Base-by-base conservation (phyloP, 257 asterid genomes). In the Datura wrightii region DNA sequence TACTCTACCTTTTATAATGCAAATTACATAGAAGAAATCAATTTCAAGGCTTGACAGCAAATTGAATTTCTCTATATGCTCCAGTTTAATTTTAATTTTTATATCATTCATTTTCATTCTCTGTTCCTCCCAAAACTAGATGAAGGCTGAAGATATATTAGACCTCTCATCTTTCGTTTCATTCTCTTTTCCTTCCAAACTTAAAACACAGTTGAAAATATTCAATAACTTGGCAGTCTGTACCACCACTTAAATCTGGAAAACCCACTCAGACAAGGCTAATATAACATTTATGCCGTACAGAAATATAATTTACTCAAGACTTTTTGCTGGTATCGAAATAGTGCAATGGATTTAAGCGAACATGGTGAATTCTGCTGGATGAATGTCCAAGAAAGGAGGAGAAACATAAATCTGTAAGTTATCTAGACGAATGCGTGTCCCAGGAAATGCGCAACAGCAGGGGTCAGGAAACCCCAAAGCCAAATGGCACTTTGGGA, bases 261-360 rank as follows among this genome's bases (percentile, higher is more conserved):
- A 5, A 71, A 42, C 9, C 5, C 79, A 71, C 39, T 46, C 55
- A 71, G 55, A n/a, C 39, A n/a, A n/a, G 79, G 1, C 2, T 42
- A 37, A 67, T 67, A 39, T 50, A 37, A 39, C 78, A 6, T 2
- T 39, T 39, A 41, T 39, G 8, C 78, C 7, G 3, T 16, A 8
- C 53, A 69, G 78, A 69, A 15, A 39, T 69, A 69, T 9, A 69
- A 67, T 67, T 42, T 4, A 7, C 52, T 69, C 15, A 0, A 0
- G 16, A 69, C 79, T 16, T 69, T 69, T 69, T 8, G 34, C 36
- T 69, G 54, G 3, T 69, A 16, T 18, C 1, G 5, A 41, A 41
- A 41, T 69, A n/a, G 80, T 10, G 55, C n/a, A 72, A n/a, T 10
- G 80, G 39, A 72, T 72, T 44, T 72, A 72, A 72, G 18, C 19